Evolutionary conservation across 768 basidiomycete genomes (phyloP).

Genomic region (Coprinellus micaceus): DNA sequence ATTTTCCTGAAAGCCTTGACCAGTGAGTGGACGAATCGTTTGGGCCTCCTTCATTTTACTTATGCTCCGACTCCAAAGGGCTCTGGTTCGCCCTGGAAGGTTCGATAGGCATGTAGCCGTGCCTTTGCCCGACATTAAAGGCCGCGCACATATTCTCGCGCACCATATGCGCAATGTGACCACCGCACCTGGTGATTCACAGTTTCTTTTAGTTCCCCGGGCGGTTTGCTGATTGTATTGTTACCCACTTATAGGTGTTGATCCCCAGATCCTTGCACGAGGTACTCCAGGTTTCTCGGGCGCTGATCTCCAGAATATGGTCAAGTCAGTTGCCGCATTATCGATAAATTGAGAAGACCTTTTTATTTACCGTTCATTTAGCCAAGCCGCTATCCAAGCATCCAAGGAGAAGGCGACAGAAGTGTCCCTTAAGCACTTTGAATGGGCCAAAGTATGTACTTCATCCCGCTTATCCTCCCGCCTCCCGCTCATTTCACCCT

Average conservation of each 20-base stretch:
- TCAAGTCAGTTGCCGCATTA: constrained; percentile 60
- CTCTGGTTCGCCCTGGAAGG: constrained; percentile 91
- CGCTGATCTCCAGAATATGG: constrained; percentile 94
- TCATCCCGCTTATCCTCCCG: constrained; percentile 1
- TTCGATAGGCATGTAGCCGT: constrained; percentile 94
- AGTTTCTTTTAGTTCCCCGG: background rate
- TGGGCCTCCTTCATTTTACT: background rate
- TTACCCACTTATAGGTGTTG: constrained; percentile 52
- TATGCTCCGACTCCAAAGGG: constrained; percentile 41
- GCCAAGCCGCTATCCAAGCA: constrained; percentile 92
- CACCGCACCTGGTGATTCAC: constrained; percentile 47
- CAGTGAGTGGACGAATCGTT: constrained; percentile 47
- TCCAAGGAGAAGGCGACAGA: constrained; percentile 74
- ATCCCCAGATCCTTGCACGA: constrained; percentile 83
- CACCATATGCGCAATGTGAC: constrained; percentile 87
- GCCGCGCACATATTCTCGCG: constrained; percentile 85
- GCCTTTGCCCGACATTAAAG: constrained; percentile 91
- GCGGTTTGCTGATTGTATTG: constrained; percentile 7
- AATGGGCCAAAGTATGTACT: constrained; percentile 86
- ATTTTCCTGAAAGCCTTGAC: constrained; percentile 93
- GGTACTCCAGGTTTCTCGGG: constrained; percentile 97
- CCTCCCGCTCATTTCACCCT: background rate
- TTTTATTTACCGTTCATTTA: constrained; percentile 19
- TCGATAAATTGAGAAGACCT: background rate
- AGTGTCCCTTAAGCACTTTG: constrained; percentile 81